Evolutionary conservation across 23 red algal species (phyloP), one percentile per base, ranked within the genome.

Genomic region (Pyropia haitanensis): DNA sequence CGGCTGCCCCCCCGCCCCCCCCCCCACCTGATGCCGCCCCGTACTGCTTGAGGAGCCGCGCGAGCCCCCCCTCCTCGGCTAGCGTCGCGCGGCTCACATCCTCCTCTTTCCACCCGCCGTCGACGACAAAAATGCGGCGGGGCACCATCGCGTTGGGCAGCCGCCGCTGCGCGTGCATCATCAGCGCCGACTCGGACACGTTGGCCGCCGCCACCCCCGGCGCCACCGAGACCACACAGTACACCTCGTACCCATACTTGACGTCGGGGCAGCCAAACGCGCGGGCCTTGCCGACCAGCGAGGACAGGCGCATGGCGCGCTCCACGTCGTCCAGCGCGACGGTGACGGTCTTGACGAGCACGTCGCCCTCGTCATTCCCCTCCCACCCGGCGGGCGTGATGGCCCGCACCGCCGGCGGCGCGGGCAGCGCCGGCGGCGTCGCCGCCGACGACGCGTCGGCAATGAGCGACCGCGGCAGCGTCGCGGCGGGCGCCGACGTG

Each of bases 161-260:
- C 67, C 75, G 63, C 70, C 75, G 73, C 61, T 85, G 80, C 33
- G 80, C 80, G 63, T 85, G 61, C 56, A 85, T 73, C 30, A 85
- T 49, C 31, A 85, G 80, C 70, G 75, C 75, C n/a, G 68, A 63
- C 65, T 85, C 80, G 3, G 60, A 68, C 14, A 85, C 80, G 49
- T 58, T 65, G 51, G 50, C 69, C 80, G 60, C 75, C 19, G 71
- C 61, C 32, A 76, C 80, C 10, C 39, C 39, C 39, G 39, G 39
- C 39, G 39, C 39, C 39, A 46, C 39, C 39, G 39, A 3, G 26
- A 85, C 69, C 3, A 63, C 67, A 39, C 80, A 85, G 32, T 75
- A 85, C 27, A 85, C 80, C 33, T 85, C 80, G 29, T 85, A 75
- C 14, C 80, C 80, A 67, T 74, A 85, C 71, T 85, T 85, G 30